Base-by-base conservation (phyloP, 495 filamentous ascomycete genomes). In the Opeltia flavorubescens region DNA sequence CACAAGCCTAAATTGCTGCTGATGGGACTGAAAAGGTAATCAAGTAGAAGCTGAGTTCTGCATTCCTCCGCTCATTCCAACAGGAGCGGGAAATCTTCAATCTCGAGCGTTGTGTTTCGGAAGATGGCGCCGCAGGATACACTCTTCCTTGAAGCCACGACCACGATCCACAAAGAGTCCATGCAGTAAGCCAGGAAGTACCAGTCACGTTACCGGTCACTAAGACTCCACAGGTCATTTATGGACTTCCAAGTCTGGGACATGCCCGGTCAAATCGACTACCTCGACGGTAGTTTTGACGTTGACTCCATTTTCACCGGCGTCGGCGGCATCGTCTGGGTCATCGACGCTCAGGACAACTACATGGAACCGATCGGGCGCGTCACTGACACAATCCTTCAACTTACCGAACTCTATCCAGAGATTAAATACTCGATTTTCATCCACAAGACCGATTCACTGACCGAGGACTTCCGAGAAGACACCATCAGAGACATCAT, bases 201-300 rank as follows among this genome's bases (percentile, higher is more conserved):
- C 23, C 27, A 21, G 17, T 15, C 21, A 36, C 26, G 23, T 3
- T 33, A 24, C n/a, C 47, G 27, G 12, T 33, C 17, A 27, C 12
- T 44, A 9, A 0, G 1, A 24, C 4, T 13, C 1, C 12, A 23
- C 48, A 94, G 89, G 57, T 95, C 89, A 5, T 95, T 98, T 55
- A 94, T 96, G 87, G 88, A 95, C 56, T 94, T 98, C 57, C 89
- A 96, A 59, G 84, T 95, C 26, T 94, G 86, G 86, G 91, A 98
- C 57, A 86, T 98, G 45, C 91, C 93, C 0, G 87, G 89, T 24
- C 87, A 95, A 59, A 76, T 96, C 44, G 83, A 95, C 61, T 86
- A 88, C 50, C 75, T 87, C 43, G 85, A 94, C 62, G 83, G 72
- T 25, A 76, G 72, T 5, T 86, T 94, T 52, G 93, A 98, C 61